Evolutionary conservation across 805 yeast species (phyloP).

Genomic region (Kazachstania africana): DNA sequence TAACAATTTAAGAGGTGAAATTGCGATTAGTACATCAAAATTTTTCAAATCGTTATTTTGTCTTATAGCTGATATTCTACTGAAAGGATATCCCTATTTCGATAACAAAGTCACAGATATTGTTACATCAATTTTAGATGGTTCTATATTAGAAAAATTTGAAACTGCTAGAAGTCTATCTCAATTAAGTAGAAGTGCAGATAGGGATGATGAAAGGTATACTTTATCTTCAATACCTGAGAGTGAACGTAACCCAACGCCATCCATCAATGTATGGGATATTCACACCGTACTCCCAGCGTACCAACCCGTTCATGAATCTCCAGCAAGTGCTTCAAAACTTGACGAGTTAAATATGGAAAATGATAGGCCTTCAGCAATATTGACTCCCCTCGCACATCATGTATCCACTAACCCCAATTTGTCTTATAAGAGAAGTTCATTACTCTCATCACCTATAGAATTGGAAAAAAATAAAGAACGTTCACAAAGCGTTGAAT

Average conservation of each 20-base stretch:
- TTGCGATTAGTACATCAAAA: conserved; percentile 10
- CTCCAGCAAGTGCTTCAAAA: too few species aligned
- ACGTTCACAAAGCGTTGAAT: too few species aligned
- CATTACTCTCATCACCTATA: background rate
- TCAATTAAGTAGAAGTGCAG: background rate
- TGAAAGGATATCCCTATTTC: conserved; percentile 12
- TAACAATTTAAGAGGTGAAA: conserved; percentile 9
- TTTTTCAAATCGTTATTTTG: conserved; percentile 17
- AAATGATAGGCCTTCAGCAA: too few species aligned
- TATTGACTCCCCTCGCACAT: background rate
- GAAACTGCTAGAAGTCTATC: conserved; percentile 2
- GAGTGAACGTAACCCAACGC: too few species aligned
- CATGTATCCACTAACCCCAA: background rate
- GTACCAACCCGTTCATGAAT: too few species aligned
- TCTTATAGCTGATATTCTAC: conserved; percentile 10
- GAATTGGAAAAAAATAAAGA: background rate
- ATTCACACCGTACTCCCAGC: too few species aligned
- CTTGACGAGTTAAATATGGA: too few species aligned
- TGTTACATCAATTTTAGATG: conserved; percentile 12
- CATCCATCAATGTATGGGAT: too few species aligned
- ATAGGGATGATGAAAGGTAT: conserved; percentile 1
- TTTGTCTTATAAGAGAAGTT: background rate
- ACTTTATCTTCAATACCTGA: conserved; percentile 6
- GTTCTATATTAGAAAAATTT: conserved; percentile 6
- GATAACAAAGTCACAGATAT: conserved; percentile 10